These are phyloP conservation scores for Rhodosporidiobolus odoratus DNA, from an alignment of 768 basidiomycete genomes.

Conservation along the genomic window DNA sequence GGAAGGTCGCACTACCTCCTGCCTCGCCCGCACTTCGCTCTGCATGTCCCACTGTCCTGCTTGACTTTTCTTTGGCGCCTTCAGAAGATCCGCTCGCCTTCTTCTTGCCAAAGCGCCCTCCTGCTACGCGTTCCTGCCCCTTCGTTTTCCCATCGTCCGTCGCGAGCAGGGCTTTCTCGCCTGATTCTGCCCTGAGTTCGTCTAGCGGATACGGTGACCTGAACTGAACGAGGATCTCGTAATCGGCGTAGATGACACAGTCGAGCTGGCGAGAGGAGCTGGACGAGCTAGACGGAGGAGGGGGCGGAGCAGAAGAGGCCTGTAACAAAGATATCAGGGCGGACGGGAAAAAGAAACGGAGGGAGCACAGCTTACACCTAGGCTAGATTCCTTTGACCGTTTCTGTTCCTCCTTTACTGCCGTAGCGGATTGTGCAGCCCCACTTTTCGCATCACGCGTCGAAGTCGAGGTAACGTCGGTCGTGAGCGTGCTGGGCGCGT, in stretches of 20 bases:
- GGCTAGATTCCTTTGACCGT: too few species aligned
- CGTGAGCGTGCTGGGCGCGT: too few species aligned
- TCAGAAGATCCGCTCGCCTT: neutral
- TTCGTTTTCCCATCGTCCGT: neutral
- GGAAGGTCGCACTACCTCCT: too few species aligned
- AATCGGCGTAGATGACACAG: slow-evolving; percentile 29
- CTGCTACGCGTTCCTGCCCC: neutral
- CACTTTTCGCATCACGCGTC: too few species aligned
- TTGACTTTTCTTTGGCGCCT: neutral
- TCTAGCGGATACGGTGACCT: slow-evolving; percentile 32
- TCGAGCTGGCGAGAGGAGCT: slow-evolving; percentile 12
- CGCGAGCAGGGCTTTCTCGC: neutral
- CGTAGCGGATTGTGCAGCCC: too few species aligned
- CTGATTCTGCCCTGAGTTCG: neutral
- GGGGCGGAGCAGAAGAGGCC: neutral
- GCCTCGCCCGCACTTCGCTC: neutral
- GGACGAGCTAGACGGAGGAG: neutral
- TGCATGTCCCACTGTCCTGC: neutral
- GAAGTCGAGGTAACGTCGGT: too few species aligned
- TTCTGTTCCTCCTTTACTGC: too few species aligned
- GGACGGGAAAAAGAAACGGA: too few species aligned
- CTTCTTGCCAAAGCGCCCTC: neutral
- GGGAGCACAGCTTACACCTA: too few species aligned
- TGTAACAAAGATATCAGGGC: too few species aligned
- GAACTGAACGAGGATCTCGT: slow-evolving; percentile 31